Evolutionary conservation across 2,329 filamentous ascomycete species (phyloP), one percentile per base, ranked within the genome.

Genomic region (Stemphylium vesicarium): DNA sequence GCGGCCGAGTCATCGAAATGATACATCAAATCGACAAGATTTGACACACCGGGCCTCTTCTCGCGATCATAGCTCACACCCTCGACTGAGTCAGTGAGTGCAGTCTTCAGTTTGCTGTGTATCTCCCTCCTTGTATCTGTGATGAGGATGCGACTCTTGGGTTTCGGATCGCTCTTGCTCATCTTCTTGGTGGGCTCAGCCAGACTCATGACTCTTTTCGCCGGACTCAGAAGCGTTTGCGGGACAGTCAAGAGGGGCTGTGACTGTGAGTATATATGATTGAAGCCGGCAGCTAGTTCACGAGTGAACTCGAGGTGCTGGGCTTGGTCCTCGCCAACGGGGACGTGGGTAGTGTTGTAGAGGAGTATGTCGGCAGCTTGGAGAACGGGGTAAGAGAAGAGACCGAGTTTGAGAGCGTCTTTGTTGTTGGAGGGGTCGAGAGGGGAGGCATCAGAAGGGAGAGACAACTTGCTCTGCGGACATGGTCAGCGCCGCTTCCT

Each of bases 351-450:
- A 57, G 94, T 90, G 64, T 89, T 89, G 65, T 53, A 93, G 7
- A 98, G 84, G 33, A 98, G 83, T 42, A 99, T 90, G 76, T 99
- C 95, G 38, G 95, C 95, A 16, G 95, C 94, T 77, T 97, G 93
- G 1, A 99, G 84, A 33, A 99, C 92, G 1, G 95, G 95, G 72
- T 99, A 99, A 7, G 93, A 96, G 73, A 98, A 96, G 4, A 99
- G 82, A 13, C 95, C 94, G 4, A 97, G 85, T 74, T 95, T 96
- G 56, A 96, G 82, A 45, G 83, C 82, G 37, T 84, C 80, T 62
- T 85, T 87, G 47, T 64, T 62, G 13, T 61, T 78, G 3, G 69
- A 64, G 13, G 68, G 44, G 46, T 89, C 85, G 4, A 90, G 75
- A 1, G 85, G 76, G 7, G 80, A 82, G 2, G 84, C 80, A 53